A percentile compares a stretch with the other conserved stretches of the same genome.
Evolutionary conservation across 2,329 filamentous ascomycete genomes (phyloP).

Genomic region (Fusarium illudens): DNA sequence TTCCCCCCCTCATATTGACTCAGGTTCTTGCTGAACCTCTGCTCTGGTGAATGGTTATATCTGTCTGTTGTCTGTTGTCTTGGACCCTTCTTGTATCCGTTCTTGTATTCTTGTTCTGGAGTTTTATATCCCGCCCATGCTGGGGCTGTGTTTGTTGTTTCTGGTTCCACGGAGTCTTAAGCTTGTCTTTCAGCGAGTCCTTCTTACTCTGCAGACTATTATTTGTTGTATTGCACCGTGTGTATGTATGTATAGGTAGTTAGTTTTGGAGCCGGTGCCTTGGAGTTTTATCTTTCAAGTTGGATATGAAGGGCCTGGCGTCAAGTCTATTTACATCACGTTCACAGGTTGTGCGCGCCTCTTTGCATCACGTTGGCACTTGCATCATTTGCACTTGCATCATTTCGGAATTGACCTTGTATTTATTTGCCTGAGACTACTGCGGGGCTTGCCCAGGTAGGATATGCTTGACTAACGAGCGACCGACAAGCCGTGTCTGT

Average conservation of each 20-base stretch:
- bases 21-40: not conserved
- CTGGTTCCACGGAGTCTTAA: not conserved
- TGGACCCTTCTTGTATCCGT: not conserved
- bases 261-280: not conserved
- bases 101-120: slow-evolving; percentile 1
- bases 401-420: slow-evolving; percentile 39
- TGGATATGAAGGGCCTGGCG: not conserved
- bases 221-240: not conserved
- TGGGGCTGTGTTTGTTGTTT: slow-evolving; percentile 6
- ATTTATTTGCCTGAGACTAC: slow-evolving; percentile 49
- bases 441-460: slow-evolving; percentile 45
- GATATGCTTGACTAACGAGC: slow-evolving; percentile 43
- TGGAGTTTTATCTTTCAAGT: not conserved
- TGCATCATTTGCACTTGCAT: not conserved
- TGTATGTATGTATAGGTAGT: not conserved
- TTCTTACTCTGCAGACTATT: not conserved
- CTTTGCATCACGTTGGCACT: not conserved
- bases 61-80: not conserved
- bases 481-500: slow-evolving; percentile 47
- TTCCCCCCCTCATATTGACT: not conserved
- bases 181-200: not conserved
- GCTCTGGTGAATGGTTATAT: not conserved
- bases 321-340: not conserved
- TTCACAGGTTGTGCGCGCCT: not conserved
- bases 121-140: slow-evolving; percentile 28